Conservation (phyloP, 495 filamentous ascomycete genomes). For the Daldinia grandis region DNA sequence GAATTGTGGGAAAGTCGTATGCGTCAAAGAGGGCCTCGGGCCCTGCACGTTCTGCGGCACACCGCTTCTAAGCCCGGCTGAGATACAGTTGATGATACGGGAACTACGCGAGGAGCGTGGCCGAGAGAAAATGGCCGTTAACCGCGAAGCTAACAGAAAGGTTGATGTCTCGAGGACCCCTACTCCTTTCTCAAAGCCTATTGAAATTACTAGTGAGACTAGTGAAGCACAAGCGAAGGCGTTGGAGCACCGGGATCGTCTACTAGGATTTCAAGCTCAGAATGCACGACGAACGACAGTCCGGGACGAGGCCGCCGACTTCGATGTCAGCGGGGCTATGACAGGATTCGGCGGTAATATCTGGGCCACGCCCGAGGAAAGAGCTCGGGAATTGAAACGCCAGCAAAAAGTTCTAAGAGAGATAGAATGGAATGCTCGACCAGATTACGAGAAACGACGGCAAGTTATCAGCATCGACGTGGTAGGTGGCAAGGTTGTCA, state of each 20-base stretch:
- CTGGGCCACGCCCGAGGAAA: conserved; percentile 89
- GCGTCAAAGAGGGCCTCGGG: conserved; percentile 90
- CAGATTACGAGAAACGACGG: conserved; percentile 92
- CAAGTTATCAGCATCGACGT: conserved; percentile 89
- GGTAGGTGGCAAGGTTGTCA: conserved; percentile 76
- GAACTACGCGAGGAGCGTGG: conserved; percentile 86
- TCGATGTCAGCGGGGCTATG: conserved; percentile 72
- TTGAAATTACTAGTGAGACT: conserved; percentile 48
- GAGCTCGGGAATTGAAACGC: conserved; percentile 84
- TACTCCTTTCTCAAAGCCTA: conserved; percentile 58
- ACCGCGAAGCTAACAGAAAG: conserved; percentile 70
- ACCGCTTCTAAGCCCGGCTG: conserved; percentile 72
- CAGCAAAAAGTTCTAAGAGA: conserved; percentile 89
- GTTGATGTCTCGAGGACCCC: conserved; percentile 68
- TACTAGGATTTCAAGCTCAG: conserved; percentile 85
- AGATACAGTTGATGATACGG: conserved; percentile 86
- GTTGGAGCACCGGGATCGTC: conserved; percentile 79
- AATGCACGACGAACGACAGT: conserved; percentile 89
- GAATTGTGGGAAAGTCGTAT: conserved; percentile 95
- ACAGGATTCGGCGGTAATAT: conserved; percentile 64
- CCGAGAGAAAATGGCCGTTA: conserved; percentile 80
- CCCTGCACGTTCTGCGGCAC: conserved; percentile 91
- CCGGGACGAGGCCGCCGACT: conserved; percentile 92
- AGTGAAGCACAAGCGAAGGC: conserved; percentile 63
- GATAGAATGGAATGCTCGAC: conserved; percentile 88